Evolutionary conservation across 2,329 filamentous ascomycete genomes (phyloP).

Genomic region (Nemania diffusa): DNA sequence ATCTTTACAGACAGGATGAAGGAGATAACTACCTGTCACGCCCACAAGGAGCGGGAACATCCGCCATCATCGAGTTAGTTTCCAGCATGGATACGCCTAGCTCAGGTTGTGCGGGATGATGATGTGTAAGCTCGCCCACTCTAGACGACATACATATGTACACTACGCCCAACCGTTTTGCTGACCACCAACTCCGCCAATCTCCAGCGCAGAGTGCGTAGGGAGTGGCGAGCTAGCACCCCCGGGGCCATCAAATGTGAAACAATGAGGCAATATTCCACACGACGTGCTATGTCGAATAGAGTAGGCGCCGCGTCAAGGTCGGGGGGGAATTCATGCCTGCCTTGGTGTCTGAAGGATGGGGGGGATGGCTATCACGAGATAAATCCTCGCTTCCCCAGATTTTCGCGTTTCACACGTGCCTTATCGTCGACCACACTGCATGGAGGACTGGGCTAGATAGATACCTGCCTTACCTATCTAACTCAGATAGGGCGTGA

Average conservation of each 20-base stretch:
- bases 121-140: conserved; percentile 22
- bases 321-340: too few relatives aligned
- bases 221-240: conserved; percentile 7
- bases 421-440: background rate
- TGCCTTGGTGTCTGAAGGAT: background rate
- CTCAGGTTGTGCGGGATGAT: conserved; percentile 17
- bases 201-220: background rate
- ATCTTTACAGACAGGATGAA: background rate
- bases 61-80: conserved; percentile 10
- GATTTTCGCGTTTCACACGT: conserved; percentile 20
- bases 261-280: conserved; percentile 28
- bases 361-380: background rate
- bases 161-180: conserved; percentile 4
- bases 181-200: conserved; percentile 32
- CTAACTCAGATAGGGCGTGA: background rate
- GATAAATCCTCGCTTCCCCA: conserved; percentile 1
- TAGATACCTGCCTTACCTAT: too few relatives aligned
- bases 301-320: conserved; percentile 9
- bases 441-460: background rate
- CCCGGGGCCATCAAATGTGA: conserved; percentile 26
- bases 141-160: too few relatives aligned
- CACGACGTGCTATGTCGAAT: conserved; percentile 8
- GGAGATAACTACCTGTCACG: conserved; percentile 10
- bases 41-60: conserved; percentile 26
- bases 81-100: conserved; percentile 29